Conservation (phyloP, 257 asterid genomes). For the Jacaranda copaia region DNA sequence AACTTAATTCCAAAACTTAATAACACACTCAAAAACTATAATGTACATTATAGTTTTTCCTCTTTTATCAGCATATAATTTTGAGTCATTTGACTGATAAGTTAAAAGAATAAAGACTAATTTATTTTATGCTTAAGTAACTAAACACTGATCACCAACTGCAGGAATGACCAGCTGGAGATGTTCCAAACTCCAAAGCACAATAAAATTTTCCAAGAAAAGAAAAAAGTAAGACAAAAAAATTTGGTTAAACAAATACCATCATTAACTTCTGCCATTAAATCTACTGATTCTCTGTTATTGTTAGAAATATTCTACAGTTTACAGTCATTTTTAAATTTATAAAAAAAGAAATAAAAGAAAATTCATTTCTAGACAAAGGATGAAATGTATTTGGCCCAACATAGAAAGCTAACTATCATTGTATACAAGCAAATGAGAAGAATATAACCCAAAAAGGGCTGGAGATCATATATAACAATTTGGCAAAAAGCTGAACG, state of each 20-base stretch:
- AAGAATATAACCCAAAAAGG: constrained; percentile 1
- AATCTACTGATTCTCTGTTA: too few species aligned
- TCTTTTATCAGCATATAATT: not conserved
- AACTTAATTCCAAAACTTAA: too few species aligned
- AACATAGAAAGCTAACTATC: too few species aligned
- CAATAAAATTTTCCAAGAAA: not conserved
- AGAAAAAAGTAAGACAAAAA: not conserved
- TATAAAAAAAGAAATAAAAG: not conserved
- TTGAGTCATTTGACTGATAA: not conserved
- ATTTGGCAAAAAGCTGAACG: constrained; percentile 7
- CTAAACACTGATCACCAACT: not conserved
- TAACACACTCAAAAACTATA: too few species aligned
- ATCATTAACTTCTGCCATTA: not conserved
- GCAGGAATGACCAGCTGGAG: not conserved
- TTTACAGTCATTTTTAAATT: too few species aligned
- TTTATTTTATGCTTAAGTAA: not conserved
- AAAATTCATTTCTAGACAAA: too few species aligned
- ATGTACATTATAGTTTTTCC: too few species aligned
- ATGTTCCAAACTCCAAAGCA: not conserved
- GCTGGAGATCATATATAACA: not conserved
- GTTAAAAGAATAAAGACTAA: not conserved
- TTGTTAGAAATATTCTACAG: too few species aligned
- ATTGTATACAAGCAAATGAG: too few species aligned
- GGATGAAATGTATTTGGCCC: too few species aligned
- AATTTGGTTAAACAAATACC: not conserved